Evolutionary conservation across 805 yeast genomes (phyloP), one percentile per base, ranked within the genome.

Genomic region (Naumovozyma dairenensis): DNA sequence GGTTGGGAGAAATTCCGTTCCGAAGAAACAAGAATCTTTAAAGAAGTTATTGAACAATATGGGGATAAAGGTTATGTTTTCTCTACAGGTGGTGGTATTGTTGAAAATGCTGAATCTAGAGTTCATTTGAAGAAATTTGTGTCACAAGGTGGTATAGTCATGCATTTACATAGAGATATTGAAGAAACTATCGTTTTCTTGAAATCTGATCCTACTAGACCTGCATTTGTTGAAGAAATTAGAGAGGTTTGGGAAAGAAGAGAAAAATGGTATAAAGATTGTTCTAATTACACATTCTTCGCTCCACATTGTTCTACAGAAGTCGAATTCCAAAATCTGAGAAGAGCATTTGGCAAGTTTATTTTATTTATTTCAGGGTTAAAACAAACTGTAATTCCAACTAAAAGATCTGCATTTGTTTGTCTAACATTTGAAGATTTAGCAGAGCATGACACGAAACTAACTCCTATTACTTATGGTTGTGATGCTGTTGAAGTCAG

Each of bases 41-140:
- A 67, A 32, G 71, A 72, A 30, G 63, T 68, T 20, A 42, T 53
- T 3, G 38, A 45, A 4, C 46, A 53, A 9, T 53, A 62, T 36
- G 64, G 69, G 3, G 52, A 55, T 13, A 55, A 64, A 20, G 80
- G 80, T 4, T 66, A 76, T 48, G 81, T 89, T 16, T 69, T 89
- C 35, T 83, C 97, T 0, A 83, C 96, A 32, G 99, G 99, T 21
- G 99, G 99, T 28, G 99, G 99, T 7, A 67, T 92, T 39, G 94
- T 92, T 18, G 97, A 89, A 59, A 70, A 70, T 25, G 67, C 67
- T 6, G 69, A 57, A n/a, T 75, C 93, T 4, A 72, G 96, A 47
- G 66, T 66, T 8, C 44, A 73, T 6, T 65, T 92, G 55, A 69
- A 76, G 45, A 53, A 65, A 6, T 81, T 75, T 55, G 58, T 60